Conservation (phyloP, 208 protist genomes). For the Leishmania mexicana region DNA sequence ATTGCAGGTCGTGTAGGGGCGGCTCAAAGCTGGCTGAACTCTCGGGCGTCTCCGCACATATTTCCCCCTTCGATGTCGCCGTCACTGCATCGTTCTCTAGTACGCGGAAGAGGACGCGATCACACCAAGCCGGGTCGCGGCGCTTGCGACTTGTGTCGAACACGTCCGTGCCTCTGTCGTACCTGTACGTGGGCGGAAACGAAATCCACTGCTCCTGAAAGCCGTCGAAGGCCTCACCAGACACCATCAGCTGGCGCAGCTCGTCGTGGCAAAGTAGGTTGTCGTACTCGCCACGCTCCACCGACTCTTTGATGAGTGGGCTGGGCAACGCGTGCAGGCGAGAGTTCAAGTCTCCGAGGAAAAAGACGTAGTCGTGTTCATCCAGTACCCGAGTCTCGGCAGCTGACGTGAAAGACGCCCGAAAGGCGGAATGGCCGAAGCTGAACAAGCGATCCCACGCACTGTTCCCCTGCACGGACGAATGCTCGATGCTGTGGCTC, state of each 20-base stretch:
- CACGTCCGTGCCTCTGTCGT: conserved; percentile 60
- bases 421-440: conserved; percentile 30
- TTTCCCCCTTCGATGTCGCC: neutral
- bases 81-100: conserved; percentile 7
- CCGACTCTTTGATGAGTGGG: conserved; percentile 35
- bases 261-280: conserved; percentile 80
- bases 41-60: neutral
- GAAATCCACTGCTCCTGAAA: conserved; percentile 90
- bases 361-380: conserved; percentile 93
- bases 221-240: conserved; percentile 74
- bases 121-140: conserved; percentile 90
- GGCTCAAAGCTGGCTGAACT: neutral
- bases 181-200: conserved; percentile 95
- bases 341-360: conserved; percentile 94
- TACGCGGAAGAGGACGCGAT: conserved; percentile 87
- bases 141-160: conserved; percentile 85
- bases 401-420: conserved; percentile 21
- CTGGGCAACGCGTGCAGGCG: conserved; percentile 69
- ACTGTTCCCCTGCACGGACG: conserved; percentile 26
- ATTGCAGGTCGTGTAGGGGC: neutral
- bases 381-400: conserved; percentile 66
- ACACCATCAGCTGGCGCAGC: conserved; percentile 78
- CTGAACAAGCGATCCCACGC: conserved; percentile 53
- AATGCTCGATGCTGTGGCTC: conserved; percentile 11
- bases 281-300: conserved; percentile 44